Percentiles rank a stretch among this genome's conserved stretches.
These are phyloP conservation scores for Stipa capillata DNA, from an alignment of 176 grass and related monocot genomes.

Conservation along the genomic window DNA sequence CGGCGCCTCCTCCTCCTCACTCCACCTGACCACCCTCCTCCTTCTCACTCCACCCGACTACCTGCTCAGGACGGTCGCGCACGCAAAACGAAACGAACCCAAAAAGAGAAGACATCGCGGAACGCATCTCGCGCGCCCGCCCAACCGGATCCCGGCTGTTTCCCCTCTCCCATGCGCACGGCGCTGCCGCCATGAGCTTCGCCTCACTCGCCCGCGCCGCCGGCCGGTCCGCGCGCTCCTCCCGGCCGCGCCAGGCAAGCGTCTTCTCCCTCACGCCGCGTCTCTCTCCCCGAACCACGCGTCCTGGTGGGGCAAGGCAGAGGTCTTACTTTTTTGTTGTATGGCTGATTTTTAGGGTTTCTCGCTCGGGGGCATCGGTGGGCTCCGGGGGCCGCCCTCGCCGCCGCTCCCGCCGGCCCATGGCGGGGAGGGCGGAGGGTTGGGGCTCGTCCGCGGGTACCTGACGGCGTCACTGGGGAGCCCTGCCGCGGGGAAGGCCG, in stretches of 20 bases:
- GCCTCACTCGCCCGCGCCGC: conserved; percentile 60
- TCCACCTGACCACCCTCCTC: not conserved
- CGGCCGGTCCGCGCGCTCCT: conserved; percentile 53
- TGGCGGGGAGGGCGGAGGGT: not conserved
- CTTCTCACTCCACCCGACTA: not conserved
- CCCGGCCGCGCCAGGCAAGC: conserved; percentile 40
- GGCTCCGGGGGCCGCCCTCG: conserved; percentile 10
- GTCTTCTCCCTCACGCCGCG: not conserved
- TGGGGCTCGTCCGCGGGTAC: conserved; percentile 54
- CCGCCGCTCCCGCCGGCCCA: conserved; percentile 16
- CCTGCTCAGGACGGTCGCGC: not conserved
- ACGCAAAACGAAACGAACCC: not conserved
- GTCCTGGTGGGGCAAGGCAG: not conserved
- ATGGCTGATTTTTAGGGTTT: conserved; percentile 39
- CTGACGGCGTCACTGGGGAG: conserved; percentile 42
- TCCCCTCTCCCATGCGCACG: conserved; percentile 8
- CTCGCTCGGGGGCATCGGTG: conserved; percentile 25
- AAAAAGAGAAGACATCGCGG: not conserved
- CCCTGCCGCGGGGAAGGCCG: conserved; percentile 26
- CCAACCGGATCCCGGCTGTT: conserved; percentile 13
- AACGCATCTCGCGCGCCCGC: not conserved
- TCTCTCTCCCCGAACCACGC: not conserved
- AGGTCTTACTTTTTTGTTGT: conserved; percentile 10
- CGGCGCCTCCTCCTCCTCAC: not conserved
- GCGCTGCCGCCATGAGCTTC: conserved; percentile 48